phyloP scores from a whole-genome alignment of 2,329 filamentous ascomycete genomes.

The Monilinia laxa region DNA sequence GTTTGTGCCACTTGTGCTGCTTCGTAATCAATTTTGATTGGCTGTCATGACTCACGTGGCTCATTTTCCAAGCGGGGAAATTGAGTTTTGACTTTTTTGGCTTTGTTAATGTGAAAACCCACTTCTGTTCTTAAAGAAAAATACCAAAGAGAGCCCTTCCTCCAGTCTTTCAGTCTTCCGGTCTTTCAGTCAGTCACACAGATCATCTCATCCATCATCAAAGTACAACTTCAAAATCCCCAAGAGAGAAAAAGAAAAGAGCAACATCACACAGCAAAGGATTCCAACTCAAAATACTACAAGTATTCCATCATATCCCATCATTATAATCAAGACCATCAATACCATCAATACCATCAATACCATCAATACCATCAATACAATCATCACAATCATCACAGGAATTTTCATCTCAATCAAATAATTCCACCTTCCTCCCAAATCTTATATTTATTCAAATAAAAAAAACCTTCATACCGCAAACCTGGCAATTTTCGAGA shows the following conservation, averaged over 20 bases:
- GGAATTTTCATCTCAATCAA: conserved; percentile 11
- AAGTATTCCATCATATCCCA: not conserved
- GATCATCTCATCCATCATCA: not conserved
- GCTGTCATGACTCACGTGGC: not conserved
- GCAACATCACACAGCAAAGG: no score
- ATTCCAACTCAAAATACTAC: not conserved
- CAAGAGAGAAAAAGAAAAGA: not conserved
- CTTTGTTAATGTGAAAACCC: conserved; percentile 1
- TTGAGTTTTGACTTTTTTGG: not conserved
- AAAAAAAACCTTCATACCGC: conserved; percentile 28
- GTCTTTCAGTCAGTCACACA: not conserved
- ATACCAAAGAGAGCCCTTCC: not conserved
- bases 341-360: conserved; percentile 14
- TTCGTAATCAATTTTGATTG: not conserved
- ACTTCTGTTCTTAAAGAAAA: not conserved
- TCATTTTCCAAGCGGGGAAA: not conserved
- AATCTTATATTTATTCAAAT: conserved; percentile 17
- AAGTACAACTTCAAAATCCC: not conserved
- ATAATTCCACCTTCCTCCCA: not conserved
- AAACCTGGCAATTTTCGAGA: conserved; percentile 39
- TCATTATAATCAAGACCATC: not conserved
- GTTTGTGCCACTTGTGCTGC: not conserved
- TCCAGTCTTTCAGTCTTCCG: not conserved
- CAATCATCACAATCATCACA: not conserved
- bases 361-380: not conserved